Evolutionary conservation across 2,329 filamentous ascomycete species (phyloP).

Genomic region (Sordariomycetes sp.): DNA sequence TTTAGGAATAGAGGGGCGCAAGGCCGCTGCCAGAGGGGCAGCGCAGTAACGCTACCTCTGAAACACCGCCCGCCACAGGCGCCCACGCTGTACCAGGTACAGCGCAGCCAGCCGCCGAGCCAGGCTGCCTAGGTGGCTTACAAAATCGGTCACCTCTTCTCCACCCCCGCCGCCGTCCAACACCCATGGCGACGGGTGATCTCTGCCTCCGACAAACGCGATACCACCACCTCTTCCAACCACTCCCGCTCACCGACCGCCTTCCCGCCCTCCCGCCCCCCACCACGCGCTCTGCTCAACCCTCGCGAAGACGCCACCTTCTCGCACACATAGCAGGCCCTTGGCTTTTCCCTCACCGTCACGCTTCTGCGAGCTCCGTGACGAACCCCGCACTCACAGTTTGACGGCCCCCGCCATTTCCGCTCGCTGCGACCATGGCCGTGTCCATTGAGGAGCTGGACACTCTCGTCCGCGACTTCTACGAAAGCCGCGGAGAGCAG

Average conservation of each 20-base stretch:
- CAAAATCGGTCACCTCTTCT: slow-evolving; percentile 1
- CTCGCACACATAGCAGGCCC: no score
- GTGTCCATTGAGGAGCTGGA: slow-evolving; percentile 88
- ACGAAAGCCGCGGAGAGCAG: slow-evolving; percentile 89
- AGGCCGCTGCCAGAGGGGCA: not conserved
- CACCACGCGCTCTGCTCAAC: not conserved
- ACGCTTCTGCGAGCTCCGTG: slow-evolving; percentile 1
- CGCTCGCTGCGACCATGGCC: slow-evolving; percentile 40
- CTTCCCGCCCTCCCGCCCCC: not conserved
- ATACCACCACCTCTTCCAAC: not conserved
- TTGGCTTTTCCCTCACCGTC: not conserved
- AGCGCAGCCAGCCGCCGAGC: not conserved
- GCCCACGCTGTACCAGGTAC: not conserved
- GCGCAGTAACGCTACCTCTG: slow-evolving; percentile 2
- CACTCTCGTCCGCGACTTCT: slow-evolving; percentile 91
- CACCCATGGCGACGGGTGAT: not conserved
- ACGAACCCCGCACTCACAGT: slow-evolving; percentile 4
- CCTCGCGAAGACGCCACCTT: not conserved
- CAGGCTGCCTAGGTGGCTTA: slow-evolving; percentile 1
- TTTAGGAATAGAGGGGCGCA: not conserved
- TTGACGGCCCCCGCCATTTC: slow-evolving; percentile 1
- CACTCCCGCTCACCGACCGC: not conserved
- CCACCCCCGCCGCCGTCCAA: not conserved
- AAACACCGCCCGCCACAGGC: not conserved
- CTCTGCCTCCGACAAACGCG: not conserved